Evolutionary conservation across 78 protist genomes (phyloP).

Genomic region (Parvularia atlantis): DNA sequence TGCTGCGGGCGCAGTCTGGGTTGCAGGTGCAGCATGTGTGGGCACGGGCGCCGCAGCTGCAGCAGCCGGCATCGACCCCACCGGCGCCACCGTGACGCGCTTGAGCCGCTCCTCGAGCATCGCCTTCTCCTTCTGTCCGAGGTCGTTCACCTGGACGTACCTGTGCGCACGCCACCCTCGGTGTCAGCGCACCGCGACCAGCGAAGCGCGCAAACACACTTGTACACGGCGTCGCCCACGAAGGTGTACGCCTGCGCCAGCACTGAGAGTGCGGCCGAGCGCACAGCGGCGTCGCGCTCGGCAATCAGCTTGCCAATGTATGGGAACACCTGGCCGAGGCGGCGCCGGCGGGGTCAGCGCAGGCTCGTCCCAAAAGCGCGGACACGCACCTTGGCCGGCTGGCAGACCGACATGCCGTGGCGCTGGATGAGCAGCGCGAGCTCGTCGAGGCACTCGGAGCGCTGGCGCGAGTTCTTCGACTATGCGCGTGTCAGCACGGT

Average conservation of each 20-base stretch:
- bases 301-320: not conserved
- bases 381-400: not conserved
- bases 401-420: not conserved
- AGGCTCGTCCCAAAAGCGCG: not conserved
- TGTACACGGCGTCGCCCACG: not conserved
- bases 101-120: not conserved
- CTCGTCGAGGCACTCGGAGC: not conserved
- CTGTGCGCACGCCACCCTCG: too few species aligned
- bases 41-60: too few species aligned
- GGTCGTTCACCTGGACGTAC: not conserved
- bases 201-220: not conserved
- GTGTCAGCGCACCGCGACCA: too few species aligned
- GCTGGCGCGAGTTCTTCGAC: not conserved
- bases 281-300: slow-evolving; percentile 3
- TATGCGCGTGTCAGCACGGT: too few species aligned
- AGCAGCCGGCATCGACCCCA: too few species aligned
- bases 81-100: too few species aligned
- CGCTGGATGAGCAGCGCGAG: not conserved
- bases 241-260: not conserved
- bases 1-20: too few species aligned
- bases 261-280: not conserved
- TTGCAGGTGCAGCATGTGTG: too few species aligned
- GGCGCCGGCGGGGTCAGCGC: not conserved
- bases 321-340: not conserved
- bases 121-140: not conserved